Base-by-base conservation (phyloP, 331 rosid genomes). In the Cucumis variabilis region DNA sequence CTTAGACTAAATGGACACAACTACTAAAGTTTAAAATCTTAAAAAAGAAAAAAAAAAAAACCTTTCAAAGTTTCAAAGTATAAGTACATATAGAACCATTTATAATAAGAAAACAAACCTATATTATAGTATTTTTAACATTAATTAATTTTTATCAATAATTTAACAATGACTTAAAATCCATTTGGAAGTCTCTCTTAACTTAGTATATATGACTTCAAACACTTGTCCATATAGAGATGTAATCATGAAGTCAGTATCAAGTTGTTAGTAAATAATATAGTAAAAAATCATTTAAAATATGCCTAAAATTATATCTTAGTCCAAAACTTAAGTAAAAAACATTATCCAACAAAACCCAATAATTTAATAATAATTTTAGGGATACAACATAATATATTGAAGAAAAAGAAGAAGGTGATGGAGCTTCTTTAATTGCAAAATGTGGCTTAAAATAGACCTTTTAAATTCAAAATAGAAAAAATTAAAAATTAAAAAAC, bases 371-470 rank as follows among this genome's bases (percentile, higher is more conserved):
- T 44, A 7, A 44, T 44, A 44, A 41, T 21, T 21, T 11, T 44
- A 74, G 30, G 58, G 30, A 19, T 4, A 19, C 9, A 20, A 37
- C 25, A 72, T 33, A 72, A 33, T 17, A 41, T 11, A 72, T 33
- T 19, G 25, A 71, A 55, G 63, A 5, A 5, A 71, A 71, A 4
- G 24, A 71, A 71, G 6, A 11, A 24, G 30, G 53, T 73, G 20
- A 20, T 73, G 27, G 25, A 41, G 25, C 5, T 62, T 62, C 1
- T 62, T 21, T 5, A 60, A 79, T 28, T 53, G 66, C 25, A 51
- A 33, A 78, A 48, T 25, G 68, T 80, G 84, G 66, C 66, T 50
- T 10, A 78, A 78, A 78, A 78, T 48, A 44, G 66, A 27, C 84
- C 84, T 37, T 19, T 51, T 53, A 16, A 16, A 5, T 75, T 25